phyloP scores from a whole-genome alignment of 352 stramenopile genomes.

The Phytophthora macrochlamydospora region DNA sequence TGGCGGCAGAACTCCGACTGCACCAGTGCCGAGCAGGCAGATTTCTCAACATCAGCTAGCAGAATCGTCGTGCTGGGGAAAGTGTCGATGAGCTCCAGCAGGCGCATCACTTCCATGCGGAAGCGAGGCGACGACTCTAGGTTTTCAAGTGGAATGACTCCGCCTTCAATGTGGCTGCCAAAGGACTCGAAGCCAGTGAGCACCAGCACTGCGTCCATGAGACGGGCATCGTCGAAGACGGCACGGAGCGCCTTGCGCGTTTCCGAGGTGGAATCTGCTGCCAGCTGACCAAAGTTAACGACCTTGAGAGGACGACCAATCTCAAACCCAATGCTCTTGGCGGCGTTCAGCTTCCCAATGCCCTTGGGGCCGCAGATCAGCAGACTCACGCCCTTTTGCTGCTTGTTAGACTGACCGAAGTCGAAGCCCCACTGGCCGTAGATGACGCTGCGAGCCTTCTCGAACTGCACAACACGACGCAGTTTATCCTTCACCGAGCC shows the following conservation, averaged over 20 bases:
- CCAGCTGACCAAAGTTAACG: constrained; percentile 78
- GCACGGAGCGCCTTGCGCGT: constrained; percentile 74
- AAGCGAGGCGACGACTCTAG: constrained; percentile 75
- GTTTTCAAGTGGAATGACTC: constrained; percentile 48
- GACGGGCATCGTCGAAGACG: constrained; percentile 85
- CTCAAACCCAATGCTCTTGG: constrained; percentile 86
- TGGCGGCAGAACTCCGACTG: constrained; percentile 75
- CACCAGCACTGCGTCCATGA: constrained; percentile 88
- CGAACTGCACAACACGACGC: constrained; percentile 75
- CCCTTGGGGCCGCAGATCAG: constrained; percentile 71
- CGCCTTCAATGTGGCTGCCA: constrained; percentile 71
- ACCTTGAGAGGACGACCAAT: constrained; percentile 84
- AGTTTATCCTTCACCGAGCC: constrained; percentile 70
- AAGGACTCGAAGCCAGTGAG: constrained; percentile 90
- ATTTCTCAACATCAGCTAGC: constrained; percentile 69
- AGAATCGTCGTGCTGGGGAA: constrained; percentile 86
- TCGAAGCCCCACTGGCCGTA: constrained; percentile 89
- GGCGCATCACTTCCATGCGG: constrained; percentile 72
- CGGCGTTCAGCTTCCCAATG: constrained; percentile 67
- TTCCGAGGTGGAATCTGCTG: constrained; percentile 75
- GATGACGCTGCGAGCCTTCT: constrained; percentile 86
- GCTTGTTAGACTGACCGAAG: constrained; percentile 74
- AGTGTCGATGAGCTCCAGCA: constrained; percentile 79
- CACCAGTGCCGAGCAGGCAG: constrained; percentile 45
- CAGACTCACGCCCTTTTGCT: constrained; percentile 85